Percentiles rank a stretch among this genome's conserved stretches.
Conservation (phyloP, 352 stramenopile genomes). For the Saprolegnia diclina region DNA sequence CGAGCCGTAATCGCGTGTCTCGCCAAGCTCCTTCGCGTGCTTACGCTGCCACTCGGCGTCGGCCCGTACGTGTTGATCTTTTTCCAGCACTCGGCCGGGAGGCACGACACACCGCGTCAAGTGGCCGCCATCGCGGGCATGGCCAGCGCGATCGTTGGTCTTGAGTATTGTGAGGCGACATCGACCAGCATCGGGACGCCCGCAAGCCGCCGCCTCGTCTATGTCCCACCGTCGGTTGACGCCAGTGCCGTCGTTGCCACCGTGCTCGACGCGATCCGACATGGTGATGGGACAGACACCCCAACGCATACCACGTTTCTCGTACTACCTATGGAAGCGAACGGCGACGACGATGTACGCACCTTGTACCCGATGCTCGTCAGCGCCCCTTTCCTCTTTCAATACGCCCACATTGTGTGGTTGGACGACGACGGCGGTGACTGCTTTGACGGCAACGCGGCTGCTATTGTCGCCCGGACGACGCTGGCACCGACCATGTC, state of each 20-base stretch:
- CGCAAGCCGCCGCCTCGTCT: neutral
- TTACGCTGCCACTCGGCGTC: neutral
- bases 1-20: neutral
- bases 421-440: neutral
- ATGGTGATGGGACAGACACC: neutral
- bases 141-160: neutral
- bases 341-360: neutral
- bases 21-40: constrained; percentile 10
- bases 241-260: neutral
- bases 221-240: neutral
- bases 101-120: neutral
- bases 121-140: neutral
- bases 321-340: neutral
- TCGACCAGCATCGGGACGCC: neutral
- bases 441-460: neutral
- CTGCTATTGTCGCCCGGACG: neutral
- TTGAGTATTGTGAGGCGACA: neutral
- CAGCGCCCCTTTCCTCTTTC: neutral
- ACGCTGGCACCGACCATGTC: neutral
- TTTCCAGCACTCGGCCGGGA: neutral
- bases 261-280: too few relatives aligned
- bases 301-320: neutral
- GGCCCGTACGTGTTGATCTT: neutral
- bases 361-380: neutral
- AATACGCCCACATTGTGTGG: constrained; percentile 6